Evolutionary conservation across 2,329 filamentous ascomycete species (phyloP), one percentile per base, ranked within the genome.

Genomic region (Cordyceps farinosa): DNA sequence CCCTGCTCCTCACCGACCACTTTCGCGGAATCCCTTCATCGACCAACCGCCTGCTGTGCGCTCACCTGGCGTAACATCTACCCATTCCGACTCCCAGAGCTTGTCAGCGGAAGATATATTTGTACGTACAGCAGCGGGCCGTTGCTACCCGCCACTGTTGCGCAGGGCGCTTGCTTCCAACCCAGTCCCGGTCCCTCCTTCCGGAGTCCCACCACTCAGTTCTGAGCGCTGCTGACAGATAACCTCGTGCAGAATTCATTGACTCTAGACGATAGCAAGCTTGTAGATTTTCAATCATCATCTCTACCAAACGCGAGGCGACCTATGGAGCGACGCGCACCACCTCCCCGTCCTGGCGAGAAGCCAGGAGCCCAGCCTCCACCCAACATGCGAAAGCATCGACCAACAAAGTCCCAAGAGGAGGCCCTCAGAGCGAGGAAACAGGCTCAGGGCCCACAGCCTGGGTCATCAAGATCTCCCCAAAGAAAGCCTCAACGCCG

Each of bases 21-120:
- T 86, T 64, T 91, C 89, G 69, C 85, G 86, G 74, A 93, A 93
- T 70, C 90, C 90, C 42, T 93, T 93, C 73, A 82, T 92, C 67
- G 89, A 90, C 69, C 79, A 82, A 64, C 78, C 79, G 67, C 69
- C 70, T 69, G 71, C 74, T 63, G 63, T 78, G 54, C 77, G 74
- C 67, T 79, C 80, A 38, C 74, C 79, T 27, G 78, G 80, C 65
- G 78, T 76, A 65, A 84, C 86, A 83, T 76, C 83, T 55, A 76
- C 77, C 62, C 70, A 77, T 64, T 78, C 79, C 57, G 79, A 80
- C 58, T 71, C 75, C 29, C 76, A 78, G 64, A 77, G 78, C 70
- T 66, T 85, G 78, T 71, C 86, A 63, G 85, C 87, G 55, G 87
- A 89, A 68, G 88, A 92, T 66, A 83, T 92, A 65, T 92, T 92